Evolutionary conservation across 1,139 yeast species (phyloP), one percentile per base, ranked within the genome.

Genomic region (Geotrichum histeridarum): DNA sequence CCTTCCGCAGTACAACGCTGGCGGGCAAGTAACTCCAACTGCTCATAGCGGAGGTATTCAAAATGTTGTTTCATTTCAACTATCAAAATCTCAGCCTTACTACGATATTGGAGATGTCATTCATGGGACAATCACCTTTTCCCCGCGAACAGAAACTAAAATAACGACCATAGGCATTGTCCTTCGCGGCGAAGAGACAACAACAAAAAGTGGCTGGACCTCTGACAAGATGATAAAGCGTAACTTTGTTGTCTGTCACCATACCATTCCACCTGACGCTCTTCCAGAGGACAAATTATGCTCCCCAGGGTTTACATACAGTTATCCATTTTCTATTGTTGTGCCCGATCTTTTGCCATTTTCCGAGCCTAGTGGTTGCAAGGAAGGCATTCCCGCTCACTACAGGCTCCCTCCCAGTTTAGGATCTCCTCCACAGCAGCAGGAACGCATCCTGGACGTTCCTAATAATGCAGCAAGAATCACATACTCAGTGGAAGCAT

Each of bases 61-160:
- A 5, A 43, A 27, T 31, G 18, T 52, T 37, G 27, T 48, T 12
- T 22, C 51, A 11, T 14, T 52, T 30, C 41, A 38, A 12, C 4
- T 52, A n/a, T 14, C 39, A 9, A 36, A 27, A 11, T 43, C 42
- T 14, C 51, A 47, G 18, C 15, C 44, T 18, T 22, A 11, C 11
- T 52, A 45, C 37, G 54, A 52, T 42, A 35, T 52, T 9, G 54
- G 51, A 18, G 54, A 52, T 22, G 45, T 47, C n/a, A 43, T 52
- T n/a, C 51, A 52, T 18, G 54, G 54, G 11, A 42, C 41, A 8
- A 42, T 48, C 14, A 22, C 33, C 11, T 52, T 52, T 30, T 32
- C 48, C 12, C 54, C 54, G 14, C 44, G 54, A 14, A 35, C 22
- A 30, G 43, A 18, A 11, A 52, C 42, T 2, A 42, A 32, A 11